Evolutionary conservation across 345 rosid genomes (phyloP).

Genomic region (Acer yangbiense): DNA sequence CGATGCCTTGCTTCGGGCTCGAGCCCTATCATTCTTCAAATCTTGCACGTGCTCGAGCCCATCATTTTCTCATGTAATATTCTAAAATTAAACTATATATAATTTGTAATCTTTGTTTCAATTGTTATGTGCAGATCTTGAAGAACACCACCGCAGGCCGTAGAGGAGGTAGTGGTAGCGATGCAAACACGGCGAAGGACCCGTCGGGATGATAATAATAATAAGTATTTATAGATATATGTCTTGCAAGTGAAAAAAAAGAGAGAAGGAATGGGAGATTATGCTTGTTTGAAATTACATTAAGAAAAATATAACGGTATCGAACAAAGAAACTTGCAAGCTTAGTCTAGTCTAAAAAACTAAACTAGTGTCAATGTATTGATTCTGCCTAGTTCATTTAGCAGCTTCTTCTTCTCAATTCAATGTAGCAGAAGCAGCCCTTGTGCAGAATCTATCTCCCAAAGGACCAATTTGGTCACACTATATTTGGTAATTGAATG

Average conservation of each 20-base stretch:
- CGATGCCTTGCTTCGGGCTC: background rate
- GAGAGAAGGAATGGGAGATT: background rate
- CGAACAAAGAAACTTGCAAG: background rate
- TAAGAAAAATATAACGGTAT: background rate
- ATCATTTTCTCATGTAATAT: too few species aligned
- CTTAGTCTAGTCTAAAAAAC: background rate
- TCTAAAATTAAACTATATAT: too few species aligned
- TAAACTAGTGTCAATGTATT: background rate
- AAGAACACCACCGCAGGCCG: conserved; percentile 97
- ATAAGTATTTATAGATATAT: background rate
- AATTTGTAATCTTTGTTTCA: background rate
- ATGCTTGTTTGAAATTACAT: background rate
- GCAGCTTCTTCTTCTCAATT: background rate
- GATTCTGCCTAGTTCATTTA: background rate
- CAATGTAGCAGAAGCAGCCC: background rate
- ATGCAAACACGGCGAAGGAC: conserved; percentile 47
- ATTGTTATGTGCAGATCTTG: conserved; percentile 57
- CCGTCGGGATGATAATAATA: too few species aligned
- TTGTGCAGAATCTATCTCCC: background rate
- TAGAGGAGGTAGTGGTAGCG: conserved; percentile 56
- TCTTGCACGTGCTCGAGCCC: too few species aligned
- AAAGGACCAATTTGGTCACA: background rate
- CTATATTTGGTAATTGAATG: background rate
- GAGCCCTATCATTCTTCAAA: background rate
- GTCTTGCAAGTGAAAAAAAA: background rate